Evolutionary conservation across 495 filamentous ascomycete genomes (phyloP), one percentile per base, ranked within the genome.

Genomic region (Tirmania nivea): DNA sequence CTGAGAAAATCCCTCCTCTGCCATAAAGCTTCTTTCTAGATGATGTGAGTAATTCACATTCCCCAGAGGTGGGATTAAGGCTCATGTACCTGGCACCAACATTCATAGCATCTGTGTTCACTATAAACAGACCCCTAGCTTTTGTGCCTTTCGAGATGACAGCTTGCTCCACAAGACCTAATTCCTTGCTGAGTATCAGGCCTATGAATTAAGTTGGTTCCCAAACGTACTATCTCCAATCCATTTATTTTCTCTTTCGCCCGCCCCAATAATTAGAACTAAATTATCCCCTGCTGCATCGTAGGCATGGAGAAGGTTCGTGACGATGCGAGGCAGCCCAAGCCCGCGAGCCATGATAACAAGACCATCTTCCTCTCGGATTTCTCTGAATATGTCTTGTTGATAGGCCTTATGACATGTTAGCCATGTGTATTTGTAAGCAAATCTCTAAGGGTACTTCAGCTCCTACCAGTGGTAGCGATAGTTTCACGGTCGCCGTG

Each of bases 251-350:
- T 97, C 90, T 53, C 85, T 76, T 34, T 95, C 86, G 55, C 89
- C 81, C 31, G 92, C 87, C n/a, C 85, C 85, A 36, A 96, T 77
- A 45, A 97, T 65, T 54, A 97, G 69, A 34, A 96, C 78, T 48
- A 97, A 66, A 65, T 94, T 95, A 67, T 88, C 88, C 6, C 92
- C 90, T 8, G 86, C 86, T 3, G 86, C 89, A 73, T 97, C 90
- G 68, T 94, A 94, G 19, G 87, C 86, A 65, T 97, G 92, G 35
- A 97, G 77, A 9, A 97, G 76, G 64, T 95, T 96, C 14, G 86
- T 92, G 55, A 94, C 76, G 16, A 96, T 70, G 50, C 85, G 85
- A 52, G 95, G 75, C 16, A 96, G 79, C 52, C 90, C 90, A 16
- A 96, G 78, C 59, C 90, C 90, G 52, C 88, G 83, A 3, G 88